Conservation (phyloP, 139 green algal genomes). For the Astrephomene gubernaculifera region DNA sequence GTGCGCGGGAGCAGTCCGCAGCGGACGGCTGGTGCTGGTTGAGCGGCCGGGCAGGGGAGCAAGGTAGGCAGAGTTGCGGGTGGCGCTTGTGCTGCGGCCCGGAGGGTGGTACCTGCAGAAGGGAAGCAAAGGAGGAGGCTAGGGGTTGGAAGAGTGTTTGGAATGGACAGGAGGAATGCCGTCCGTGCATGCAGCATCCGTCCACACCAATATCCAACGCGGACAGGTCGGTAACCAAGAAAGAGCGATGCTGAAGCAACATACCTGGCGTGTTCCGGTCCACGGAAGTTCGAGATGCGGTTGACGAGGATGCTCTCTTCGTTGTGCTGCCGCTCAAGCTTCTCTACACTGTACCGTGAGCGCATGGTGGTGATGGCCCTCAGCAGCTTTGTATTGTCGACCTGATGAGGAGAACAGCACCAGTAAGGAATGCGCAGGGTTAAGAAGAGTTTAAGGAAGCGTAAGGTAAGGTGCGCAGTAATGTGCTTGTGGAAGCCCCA, state of each 20-base stretch:
- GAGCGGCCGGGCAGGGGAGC: neutral
- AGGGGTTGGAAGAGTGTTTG: too few relatives aligned
- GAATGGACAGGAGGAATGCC: too few relatives aligned
- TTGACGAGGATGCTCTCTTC: slow-evolving; percentile 30
- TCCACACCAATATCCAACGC: too few relatives aligned
- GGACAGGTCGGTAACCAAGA: too few relatives aligned
- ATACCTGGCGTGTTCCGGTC: slow-evolving; percentile 26
- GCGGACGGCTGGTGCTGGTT: neutral
- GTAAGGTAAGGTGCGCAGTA: too few relatives aligned
- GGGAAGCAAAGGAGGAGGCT: too few relatives aligned
- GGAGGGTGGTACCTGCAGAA: slow-evolving; percentile 29
- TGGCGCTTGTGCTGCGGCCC: slow-evolving; percentile 7
- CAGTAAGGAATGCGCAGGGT: too few relatives aligned
- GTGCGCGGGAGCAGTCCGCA: neutral
- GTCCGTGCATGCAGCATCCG: too few relatives aligned
- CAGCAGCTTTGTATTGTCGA: slow-evolving; percentile 53
- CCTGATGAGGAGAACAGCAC: neutral
- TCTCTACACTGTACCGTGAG: slow-evolving; percentile 29
- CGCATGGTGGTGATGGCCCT: slow-evolving; percentile 34
- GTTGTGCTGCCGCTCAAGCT: slow-evolving; percentile 8
- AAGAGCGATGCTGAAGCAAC: too few relatives aligned
- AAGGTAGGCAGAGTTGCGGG: slow-evolving; percentile 24
- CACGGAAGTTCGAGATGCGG: slow-evolving; percentile 50
- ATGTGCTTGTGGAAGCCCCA: too few relatives aligned
- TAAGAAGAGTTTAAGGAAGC: too few relatives aligned